phyloP scores from a whole-genome alignment of 2,329 filamentous ascomycete species.

The Monosporascus sp. region DNA sequence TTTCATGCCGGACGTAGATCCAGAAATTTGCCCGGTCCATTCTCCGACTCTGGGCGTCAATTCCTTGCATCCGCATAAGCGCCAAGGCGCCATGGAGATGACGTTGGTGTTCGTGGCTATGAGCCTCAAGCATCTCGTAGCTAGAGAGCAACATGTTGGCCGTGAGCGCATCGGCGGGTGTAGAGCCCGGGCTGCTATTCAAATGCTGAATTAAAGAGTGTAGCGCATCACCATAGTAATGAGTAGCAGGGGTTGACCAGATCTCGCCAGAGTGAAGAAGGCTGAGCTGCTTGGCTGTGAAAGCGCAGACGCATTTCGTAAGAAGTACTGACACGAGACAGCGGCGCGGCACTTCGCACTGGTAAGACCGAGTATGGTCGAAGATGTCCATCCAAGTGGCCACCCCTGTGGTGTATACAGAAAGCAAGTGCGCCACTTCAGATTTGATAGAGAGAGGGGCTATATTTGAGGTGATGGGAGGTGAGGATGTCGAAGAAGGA shows the following conservation, averaged over 20 bases:
- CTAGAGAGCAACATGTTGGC: constrained; percentile 4
- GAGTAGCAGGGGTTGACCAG: constrained; percentile 1
- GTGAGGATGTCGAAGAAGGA: neutral
- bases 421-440: constrained; percentile 1
- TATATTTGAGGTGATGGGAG: neutral
- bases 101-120: neutral
- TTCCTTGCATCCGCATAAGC: constrained; percentile 1
- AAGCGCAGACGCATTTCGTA: constrained; percentile 3
- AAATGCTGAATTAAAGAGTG: constrained; percentile 2
- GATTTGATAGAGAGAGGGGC: neutral
- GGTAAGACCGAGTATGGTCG: constrained; percentile 2
- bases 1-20: constrained; percentile 4
- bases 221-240: constrained; percentile 5
- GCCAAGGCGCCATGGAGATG: constrained; percentile 1
- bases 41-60: neutral
- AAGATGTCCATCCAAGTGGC: constrained; percentile 8
- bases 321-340: constrained; percentile 2
- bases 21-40: constrained; percentile 6
- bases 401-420: neutral
- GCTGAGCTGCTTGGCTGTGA: constrained; percentile 6
- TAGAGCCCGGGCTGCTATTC: neutral
- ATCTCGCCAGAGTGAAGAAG: constrained; percentile 1
- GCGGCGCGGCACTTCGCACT: constrained; percentile 1
- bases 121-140: constrained; percentile 4
- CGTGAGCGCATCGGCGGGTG: constrained; percentile 1